Percentiles rank a stretch among this genome's conserved stretches.
Evolutionary conservation across 208 protist species (phyloP).

Genomic region (Wallacemonas rigidus): DNA sequence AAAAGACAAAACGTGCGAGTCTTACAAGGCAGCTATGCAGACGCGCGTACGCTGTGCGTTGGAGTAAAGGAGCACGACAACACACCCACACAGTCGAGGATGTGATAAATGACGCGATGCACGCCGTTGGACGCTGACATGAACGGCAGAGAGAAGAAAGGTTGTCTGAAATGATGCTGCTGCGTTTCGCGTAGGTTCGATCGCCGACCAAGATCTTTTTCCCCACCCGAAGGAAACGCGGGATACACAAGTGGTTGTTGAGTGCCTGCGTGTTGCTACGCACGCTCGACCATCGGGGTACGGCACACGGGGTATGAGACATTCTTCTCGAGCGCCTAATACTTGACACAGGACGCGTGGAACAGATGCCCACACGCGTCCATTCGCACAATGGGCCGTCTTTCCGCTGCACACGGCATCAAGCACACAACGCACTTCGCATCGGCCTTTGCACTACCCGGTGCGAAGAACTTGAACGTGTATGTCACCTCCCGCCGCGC

Average conservation of each 20-base stretch:
- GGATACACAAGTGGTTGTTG: too few relatives aligned
- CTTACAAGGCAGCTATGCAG: too few relatives aligned
- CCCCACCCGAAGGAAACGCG: too few relatives aligned
- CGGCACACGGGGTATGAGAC: constrained; percentile 43
- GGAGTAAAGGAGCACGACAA: too few relatives aligned
- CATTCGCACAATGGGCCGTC: background rate
- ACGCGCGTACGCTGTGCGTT: too few relatives aligned
- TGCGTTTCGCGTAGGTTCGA: too few relatives aligned
- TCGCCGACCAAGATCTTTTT: too few relatives aligned
- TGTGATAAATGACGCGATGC: too few relatives aligned
- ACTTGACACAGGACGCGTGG: constrained; percentile 31
- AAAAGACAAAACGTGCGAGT: background rate
- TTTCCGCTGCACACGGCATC: background rate
- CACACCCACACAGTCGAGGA: too few relatives aligned
- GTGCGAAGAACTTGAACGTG: background rate
- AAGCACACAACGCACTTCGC: background rate
- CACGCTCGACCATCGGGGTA: constrained; percentile 19
- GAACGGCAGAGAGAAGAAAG: too few relatives aligned
- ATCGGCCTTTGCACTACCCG: background rate
- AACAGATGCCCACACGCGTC: constrained; percentile 35
- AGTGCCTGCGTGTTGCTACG: background rate
- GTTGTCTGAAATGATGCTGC: too few relatives aligned
- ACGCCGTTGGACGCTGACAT: too few relatives aligned
- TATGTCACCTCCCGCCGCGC: background rate
- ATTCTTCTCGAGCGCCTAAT: constrained; percentile 29